Evolutionary conservation across 2,329 filamentous ascomycete species (phyloP), one percentile per base, ranked within the genome.

Genomic region (Aspergillus sp.): DNA sequence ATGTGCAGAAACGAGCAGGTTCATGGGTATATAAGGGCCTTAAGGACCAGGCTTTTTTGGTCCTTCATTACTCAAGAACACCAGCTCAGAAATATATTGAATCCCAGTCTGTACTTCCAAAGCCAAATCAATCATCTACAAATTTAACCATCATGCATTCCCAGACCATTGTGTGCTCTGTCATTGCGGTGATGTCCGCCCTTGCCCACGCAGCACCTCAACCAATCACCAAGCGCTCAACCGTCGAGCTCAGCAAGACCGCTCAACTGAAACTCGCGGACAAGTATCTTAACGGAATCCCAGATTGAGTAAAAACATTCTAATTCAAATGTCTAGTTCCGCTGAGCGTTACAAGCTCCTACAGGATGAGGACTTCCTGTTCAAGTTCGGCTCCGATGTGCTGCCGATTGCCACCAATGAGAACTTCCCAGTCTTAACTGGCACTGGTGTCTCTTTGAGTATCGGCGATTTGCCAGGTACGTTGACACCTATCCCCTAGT

Each of bases 301-400:
- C 7, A 7, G 20, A 2, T 11, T 42, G 4, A 61, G 32, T 14
- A 49, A 26, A 55, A 52, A 3, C 10, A 6, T n/a, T 42, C 14
- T 42, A n/a, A 42, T 16, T 14, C 0, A 16, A 14, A 1, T n/a
- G 5, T 42, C 1, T 14, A 69, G 66, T 12, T 58, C 64, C 18
- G 54, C 60, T 7, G 66, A 68, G 24, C 66, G 66, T 36, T 69
- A 67, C 62, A 24, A 65, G 10, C 63, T 68, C 22, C 65, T 69
- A 24, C 61, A 67, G 2, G 58, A 66, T 52, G 54, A 60, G 20
- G 63, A 67, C 52, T 69, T 69, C 24, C 32, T 68, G 57, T 69
- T 63, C 53, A 59, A 67, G 24, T 67, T 69, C 56, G 57, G 32
- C n/a, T 55, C 49, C 6, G 60, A 14, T 36, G 39, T 49, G 2